Conservation (phyloP, 2,329 filamentous ascomycete genomes). For the Endothia cerciana region DNA sequence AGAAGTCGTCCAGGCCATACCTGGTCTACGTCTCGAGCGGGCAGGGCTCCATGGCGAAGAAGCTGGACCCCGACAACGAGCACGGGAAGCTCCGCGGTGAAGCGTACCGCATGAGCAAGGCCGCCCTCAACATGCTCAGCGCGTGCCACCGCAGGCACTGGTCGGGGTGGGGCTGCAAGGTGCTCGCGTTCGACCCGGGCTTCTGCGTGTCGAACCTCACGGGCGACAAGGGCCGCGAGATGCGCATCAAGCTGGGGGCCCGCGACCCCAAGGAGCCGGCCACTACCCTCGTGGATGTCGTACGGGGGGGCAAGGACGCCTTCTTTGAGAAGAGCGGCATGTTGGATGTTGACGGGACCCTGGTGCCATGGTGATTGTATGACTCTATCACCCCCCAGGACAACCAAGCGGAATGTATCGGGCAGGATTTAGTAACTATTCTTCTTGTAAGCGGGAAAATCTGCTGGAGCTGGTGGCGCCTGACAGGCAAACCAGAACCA, state of each 20-base stretch:
- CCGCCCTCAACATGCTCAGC: conserved; percentile 43
- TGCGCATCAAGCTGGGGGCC: conserved; percentile 34
- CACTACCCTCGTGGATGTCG: conserved; percentile 33
- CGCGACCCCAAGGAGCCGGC: conserved; percentile 37
- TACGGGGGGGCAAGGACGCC: conserved; percentile 37
- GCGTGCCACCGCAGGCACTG: conserved; percentile 37
- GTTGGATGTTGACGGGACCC: conserved; percentile 1
- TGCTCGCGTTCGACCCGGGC: conserved; percentile 41
- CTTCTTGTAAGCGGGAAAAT: no score
- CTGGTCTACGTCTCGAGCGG: conserved; percentile 41
- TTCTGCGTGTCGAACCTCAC: conserved; percentile 40
- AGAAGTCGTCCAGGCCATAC: conserved; percentile 35
- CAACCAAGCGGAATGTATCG: no score
- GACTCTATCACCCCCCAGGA: no score
- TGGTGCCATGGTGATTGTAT: conserved; percentile 5
- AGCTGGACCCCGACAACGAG: conserved; percentile 32
- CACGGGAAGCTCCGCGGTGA: conserved; percentile 31
- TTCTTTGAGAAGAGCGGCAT: conserved; percentile 32
- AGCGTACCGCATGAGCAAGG: conserved; percentile 42
- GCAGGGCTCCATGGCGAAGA: conserved; percentile 38
- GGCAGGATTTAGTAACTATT: no score
- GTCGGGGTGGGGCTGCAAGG: conserved; percentile 38
- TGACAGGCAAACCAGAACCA: no score
- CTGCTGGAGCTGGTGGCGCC: no score
- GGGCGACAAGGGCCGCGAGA: conserved; percentile 35